Evolutionary conservation across 208 protist species (phyloP).

Genomic region (Crithidia thermophila): DNA sequence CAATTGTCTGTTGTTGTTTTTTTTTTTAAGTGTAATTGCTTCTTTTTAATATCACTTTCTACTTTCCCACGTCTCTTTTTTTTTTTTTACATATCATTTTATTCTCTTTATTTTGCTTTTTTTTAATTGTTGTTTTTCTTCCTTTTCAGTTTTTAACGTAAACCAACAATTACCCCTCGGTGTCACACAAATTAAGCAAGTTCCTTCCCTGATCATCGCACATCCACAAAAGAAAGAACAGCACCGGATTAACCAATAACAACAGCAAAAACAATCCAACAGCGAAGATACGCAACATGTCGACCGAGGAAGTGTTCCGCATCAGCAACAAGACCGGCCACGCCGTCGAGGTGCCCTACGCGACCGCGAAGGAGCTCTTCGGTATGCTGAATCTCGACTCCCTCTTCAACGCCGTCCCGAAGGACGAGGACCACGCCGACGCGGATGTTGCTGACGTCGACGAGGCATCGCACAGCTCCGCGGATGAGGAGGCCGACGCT

Average conservation of each 20-base stretch:
- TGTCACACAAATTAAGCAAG: no score
- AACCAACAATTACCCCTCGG: no score
- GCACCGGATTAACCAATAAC: no score
- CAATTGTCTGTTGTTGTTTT: no score
- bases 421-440: slow-evolving; percentile 23
- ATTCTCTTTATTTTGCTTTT: neutral
- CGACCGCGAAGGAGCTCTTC: slow-evolving; percentile 33
- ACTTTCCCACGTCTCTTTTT: neutral
- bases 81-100: neutral
- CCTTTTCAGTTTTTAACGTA: no score
- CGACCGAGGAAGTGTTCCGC: slow-evolving; percentile 24
- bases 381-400: slow-evolving; percentile 34
- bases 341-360: slow-evolving; percentile 36
- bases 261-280: neutral
- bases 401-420: slow-evolving; percentile 32
- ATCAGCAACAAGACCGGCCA: slow-evolving; percentile 32
- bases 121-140: neutral
- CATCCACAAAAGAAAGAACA: no score
- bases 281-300: neutral
- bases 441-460: slow-evolving; percentile 14
- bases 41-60: no score
- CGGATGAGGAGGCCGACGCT: slow-evolving; percentile 24
- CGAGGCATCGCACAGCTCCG: slow-evolving; percentile 17
- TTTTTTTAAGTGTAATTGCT: no score
- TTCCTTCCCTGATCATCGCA: no score